These are phyloP conservation scores for Pachyrhizus erosus DNA, from an alignment of 306 rosid genomes.

Conservation along the genomic window DNA sequence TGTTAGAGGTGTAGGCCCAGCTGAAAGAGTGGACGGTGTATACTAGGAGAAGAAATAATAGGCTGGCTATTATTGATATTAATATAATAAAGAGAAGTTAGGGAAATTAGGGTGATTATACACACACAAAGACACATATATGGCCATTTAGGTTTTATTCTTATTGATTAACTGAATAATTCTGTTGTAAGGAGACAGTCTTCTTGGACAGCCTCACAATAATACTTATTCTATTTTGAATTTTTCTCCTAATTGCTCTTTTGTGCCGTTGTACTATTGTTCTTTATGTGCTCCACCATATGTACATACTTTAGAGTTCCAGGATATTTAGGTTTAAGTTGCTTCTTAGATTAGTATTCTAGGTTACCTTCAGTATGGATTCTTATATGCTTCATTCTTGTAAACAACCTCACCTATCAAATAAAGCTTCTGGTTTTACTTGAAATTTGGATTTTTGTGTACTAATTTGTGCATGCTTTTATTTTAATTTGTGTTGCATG, in stretches of 20 bases:
- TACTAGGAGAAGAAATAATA: background rate
- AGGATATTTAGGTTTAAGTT: slow-evolving; percentile 9
- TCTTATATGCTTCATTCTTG: slow-evolving; percentile 16
- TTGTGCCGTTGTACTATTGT: background rate
- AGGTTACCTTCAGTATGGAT: background rate
- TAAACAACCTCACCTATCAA: background rate
- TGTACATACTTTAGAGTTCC: background rate
- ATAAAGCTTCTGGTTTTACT: slow-evolving; percentile 18
- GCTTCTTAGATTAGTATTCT: slow-evolving; percentile 30
- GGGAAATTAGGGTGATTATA: too few species aligned
- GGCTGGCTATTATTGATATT: background rate
- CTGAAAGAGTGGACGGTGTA: background rate
- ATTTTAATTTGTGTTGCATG: slow-evolving; percentile 6
- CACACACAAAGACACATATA: too few species aligned
- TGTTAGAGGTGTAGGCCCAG: background rate
- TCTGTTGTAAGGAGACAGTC: background rate
- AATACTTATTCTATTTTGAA: background rate
- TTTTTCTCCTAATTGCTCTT: background rate
- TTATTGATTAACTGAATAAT: background rate
- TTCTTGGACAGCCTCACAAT: background rate
- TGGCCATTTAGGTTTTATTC: background rate
- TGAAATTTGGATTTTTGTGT: slow-evolving; percentile 5
- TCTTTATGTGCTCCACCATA: background rate
- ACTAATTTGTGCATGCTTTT: slow-evolving; percentile 6
- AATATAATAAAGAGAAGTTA: too few species aligned